Evolutionary conservation across 805 yeast species (phyloP), one percentile per base, ranked within the genome.

Genomic region (Saccharomycopsis microspora): DNA sequence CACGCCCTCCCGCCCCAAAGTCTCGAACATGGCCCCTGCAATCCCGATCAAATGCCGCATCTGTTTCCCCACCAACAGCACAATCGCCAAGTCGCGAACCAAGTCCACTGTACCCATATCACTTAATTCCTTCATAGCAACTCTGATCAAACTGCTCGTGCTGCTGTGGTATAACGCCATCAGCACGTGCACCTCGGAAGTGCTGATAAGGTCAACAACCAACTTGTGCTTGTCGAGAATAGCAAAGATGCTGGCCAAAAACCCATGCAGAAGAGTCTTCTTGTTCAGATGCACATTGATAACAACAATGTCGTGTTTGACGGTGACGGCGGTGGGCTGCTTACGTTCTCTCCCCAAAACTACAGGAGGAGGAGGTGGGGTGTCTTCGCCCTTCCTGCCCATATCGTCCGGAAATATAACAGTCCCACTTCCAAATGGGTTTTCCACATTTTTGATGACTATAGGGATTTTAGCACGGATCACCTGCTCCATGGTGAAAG

Each of bases 401-500:
- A 85, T 66, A 62, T 87, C 82, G 62, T 85, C 96, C 1, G 98
- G 98, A 64, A 85, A 93, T 40, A 93, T 88, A 54, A 90, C 76
- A 11, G 98, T 93, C 56, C 98, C 98, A 43, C 74, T 75, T 42
- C 97, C 97, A n/a, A 62, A 63, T 45, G 97, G 97, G 64, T 90
- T 90, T 65, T 79, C 89, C 47, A 93, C 98, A 64, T 93, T 93
- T 65, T 93, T 93, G 59, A 93, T 93, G 61, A 97, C 78, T 62
- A 93, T 93, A 42, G 98, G 98, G 61, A 93, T 93, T 61, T 82
- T 85, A 29, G 97, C 97, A 57, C 81, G 79, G 58, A 93, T 93
- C 49, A 90, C 98, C 69, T 93, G 98, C 68, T 90, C 97, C 98
- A 93, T 93, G 28, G 98, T 93, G 71, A 93, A 89, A 3, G 98